phyloP scores from a whole-genome alignment of 2,329 filamentous ascomycete genomes.

The Alternaria longipes region DNA sequence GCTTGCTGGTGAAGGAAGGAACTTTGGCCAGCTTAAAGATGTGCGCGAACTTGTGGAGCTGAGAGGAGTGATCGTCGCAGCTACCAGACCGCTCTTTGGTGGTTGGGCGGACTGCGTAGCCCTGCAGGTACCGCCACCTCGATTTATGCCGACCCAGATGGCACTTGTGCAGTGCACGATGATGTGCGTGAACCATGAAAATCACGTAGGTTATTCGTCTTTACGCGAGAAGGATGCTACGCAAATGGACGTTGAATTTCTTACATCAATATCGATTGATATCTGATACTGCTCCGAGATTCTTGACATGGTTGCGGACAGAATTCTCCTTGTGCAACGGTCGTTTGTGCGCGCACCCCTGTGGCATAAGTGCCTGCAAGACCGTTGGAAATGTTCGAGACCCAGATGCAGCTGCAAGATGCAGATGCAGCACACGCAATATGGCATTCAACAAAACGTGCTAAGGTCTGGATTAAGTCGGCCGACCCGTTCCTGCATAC shows the following conservation, averaged over 20 bases:
- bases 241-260: background rate
- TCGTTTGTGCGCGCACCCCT: conserved; percentile 11
- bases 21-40: conserved; percentile 17
- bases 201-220: conserved; percentile 7
- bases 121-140: conserved; percentile 31
- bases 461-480: conserved; percentile 11
- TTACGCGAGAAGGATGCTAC: background rate
- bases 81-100: conserved; percentile 36
- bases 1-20: conserved; percentile 8
- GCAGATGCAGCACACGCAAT: conserved; percentile 15
- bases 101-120: conserved; percentile 24
- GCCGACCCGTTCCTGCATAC: conserved; percentile 15
- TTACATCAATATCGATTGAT: background rate
- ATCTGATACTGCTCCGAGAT: background rate
- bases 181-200: conserved; percentile 33
- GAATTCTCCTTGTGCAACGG: conserved; percentile 7
- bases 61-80: conserved; percentile 23
- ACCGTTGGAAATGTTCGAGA: conserved; percentile 14
- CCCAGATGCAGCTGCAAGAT: conserved; percentile 14
- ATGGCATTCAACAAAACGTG: conserved; percentile 18
- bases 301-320: background rate
- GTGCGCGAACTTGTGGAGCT: conserved; percentile 42
- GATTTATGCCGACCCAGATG: conserved; percentile 18
- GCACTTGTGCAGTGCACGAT: conserved; percentile 25
- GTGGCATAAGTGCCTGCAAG: conserved; percentile 9